phyloP scores from a whole-genome alignment of 1,284 basidiomycete species.

The Cryptococcus sp. region DNA sequence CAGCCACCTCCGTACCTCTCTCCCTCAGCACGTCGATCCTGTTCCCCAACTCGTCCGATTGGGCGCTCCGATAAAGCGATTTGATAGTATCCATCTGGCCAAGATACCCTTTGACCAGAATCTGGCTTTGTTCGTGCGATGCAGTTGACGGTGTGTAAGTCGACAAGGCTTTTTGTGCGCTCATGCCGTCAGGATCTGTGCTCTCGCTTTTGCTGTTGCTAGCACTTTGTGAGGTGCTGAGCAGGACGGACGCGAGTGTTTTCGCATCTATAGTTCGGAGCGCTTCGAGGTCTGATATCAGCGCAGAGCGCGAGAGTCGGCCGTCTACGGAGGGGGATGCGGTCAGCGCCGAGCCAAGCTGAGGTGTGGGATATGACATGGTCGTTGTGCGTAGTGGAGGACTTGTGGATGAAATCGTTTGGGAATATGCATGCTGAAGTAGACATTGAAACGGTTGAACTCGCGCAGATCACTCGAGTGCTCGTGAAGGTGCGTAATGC shows the following conservation, averaged over 20 bases:
- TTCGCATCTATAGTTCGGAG: slow-evolving; percentile 2
- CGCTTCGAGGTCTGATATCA: slow-evolving; percentile 8
- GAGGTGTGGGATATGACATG: not conserved
- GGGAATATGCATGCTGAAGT: not conserved
- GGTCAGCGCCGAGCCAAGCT: not conserved
- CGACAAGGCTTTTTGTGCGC: not conserved
- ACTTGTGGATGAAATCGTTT: not conserved
- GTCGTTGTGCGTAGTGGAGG: not conserved
- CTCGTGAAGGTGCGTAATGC: too few species aligned
- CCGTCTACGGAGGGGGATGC: not conserved
- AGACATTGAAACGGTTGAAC: not conserved
- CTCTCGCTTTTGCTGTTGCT: not conserved
- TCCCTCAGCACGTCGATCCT: slow-evolving; percentile 25
- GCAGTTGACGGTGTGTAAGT: not conserved
- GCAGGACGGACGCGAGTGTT: not conserved
- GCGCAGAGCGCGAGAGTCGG: slow-evolving; percentile 1
- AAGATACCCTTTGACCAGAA: slow-evolving; percentile 15
- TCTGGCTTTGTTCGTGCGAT: slow-evolving; percentile 12
- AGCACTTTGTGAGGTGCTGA: not conserved
- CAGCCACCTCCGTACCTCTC: slow-evolving; percentile 16
- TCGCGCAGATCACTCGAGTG: too few species aligned
- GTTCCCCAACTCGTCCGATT: slow-evolving; percentile 17
- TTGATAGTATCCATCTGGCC: slow-evolving; percentile 8
- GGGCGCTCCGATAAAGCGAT: slow-evolving; percentile 5
- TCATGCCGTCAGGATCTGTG: slow-evolving; percentile 9